Evolutionary conservation across 2,329 filamentous ascomycete genomes (phyloP).

Genomic region (Penicillium concentricum): DNA sequence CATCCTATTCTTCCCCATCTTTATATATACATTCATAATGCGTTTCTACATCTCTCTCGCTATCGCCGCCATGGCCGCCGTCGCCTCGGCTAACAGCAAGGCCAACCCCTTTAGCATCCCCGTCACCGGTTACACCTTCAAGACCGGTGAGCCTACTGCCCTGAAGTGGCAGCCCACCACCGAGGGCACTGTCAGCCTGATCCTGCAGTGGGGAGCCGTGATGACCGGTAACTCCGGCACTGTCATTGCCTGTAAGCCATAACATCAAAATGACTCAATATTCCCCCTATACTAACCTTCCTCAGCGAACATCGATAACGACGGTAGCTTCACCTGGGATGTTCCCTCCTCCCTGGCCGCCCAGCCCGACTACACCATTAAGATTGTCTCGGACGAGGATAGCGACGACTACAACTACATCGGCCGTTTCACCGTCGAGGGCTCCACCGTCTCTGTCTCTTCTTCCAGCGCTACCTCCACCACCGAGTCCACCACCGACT

Average conservation of each 20-base stretch:
- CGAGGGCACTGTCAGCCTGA: slow-evolving; percentile 52
- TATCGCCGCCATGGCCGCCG: slow-evolving; percentile 46
- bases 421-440: slow-evolving; percentile 51
- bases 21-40: slow-evolving; percentile 39
- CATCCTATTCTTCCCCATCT: not conserved
- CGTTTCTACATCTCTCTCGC: slow-evolving; percentile 44
- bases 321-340: slow-evolving; percentile 50
- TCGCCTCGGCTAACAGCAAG: slow-evolving; percentile 41
- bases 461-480: slow-evolving; percentile 34
- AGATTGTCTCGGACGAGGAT: slow-evolving; percentile 52
- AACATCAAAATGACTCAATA: not conserved
- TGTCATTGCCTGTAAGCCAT: slow-evolving; percentile 45
- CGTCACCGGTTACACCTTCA: slow-evolving; percentile 43
- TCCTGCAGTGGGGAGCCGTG: slow-evolving; percentile 47
- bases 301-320: slow-evolving; percentile 49
- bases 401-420: slow-evolving; percentile 51
- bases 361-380: slow-evolving; percentile 52
- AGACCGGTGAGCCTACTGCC: slow-evolving; percentile 47
- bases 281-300: not conserved
- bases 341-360: slow-evolving; percentile 43
- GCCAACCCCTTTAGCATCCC: slow-evolving; percentile 53
- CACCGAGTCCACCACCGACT: slow-evolving; percentile 17
- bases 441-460: slow-evolving; percentile 38
- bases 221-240: slow-evolving; percentile 44
- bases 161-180: slow-evolving; percentile 53